A percentile compares a stretch with the other conserved stretches of the same genome.
phyloP scores from a whole-genome alignment of 1,284 basidiomycete species.

The Cutaneotrichosporon arboriforme region DNA sequence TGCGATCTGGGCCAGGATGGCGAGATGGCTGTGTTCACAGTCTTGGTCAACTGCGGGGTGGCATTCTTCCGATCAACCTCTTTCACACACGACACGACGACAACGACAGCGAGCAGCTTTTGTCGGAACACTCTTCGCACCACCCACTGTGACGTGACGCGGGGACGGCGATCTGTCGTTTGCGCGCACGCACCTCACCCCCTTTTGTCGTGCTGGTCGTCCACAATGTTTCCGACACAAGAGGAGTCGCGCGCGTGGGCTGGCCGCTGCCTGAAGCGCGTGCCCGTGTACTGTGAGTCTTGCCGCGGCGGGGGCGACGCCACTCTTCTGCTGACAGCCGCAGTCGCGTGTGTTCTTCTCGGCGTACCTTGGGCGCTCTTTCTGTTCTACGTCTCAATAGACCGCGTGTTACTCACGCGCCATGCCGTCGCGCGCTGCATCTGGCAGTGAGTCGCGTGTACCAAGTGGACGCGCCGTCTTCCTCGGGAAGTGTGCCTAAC shows the following conservation, averaged over 20 bases:
- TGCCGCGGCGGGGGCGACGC: no score
- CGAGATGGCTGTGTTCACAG: no score
- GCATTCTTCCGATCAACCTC: not conserved
- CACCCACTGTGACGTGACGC: no score
- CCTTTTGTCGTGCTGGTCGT: not conserved
- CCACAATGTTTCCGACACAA: not conserved
- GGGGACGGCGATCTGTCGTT: no score
- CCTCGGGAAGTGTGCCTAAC: slow-evolving; percentile 12
- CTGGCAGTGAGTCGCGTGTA: slow-evolving; percentile 23
- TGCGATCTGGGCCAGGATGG: no score
- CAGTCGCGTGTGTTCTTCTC: slow-evolving; percentile 21
- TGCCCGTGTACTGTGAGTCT: slow-evolving; percentile 7
- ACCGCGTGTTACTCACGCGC: slow-evolving; percentile 23
- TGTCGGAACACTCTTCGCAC: not conserved
- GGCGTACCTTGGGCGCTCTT: slow-evolving; percentile 28
- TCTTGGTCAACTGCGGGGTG: no score
- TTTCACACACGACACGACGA: not conserved
- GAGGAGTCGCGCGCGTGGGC: no score
- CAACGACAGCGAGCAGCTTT: not conserved
- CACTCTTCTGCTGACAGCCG: not conserved
- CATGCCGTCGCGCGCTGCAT: slow-evolving; percentile 25
- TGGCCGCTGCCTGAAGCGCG: not conserved
- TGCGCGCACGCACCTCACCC: no score
- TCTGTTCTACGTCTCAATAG: slow-evolving; percentile 23
- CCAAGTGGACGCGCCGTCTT: slow-evolving; percentile 19